Percentiles rank a stretch among this genome's conserved stretches.
phyloP scores from a whole-genome alignment of 352 stramenopile species.

The Peronospora farinosa region DNA sequence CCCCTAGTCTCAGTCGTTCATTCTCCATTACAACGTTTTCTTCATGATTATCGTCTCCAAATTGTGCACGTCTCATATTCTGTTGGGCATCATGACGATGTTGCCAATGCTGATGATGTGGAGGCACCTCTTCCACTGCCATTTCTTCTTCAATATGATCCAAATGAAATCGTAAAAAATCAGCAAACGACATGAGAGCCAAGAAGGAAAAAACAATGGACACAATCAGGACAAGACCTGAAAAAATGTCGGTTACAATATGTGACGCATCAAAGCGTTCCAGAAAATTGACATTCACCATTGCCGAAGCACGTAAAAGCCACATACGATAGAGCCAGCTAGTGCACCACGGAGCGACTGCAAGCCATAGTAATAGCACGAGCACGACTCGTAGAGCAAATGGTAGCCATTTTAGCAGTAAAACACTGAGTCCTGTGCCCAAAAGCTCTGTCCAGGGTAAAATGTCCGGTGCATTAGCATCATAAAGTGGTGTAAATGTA shows the following conservation, averaged over 20 bases:
- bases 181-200: conserved; percentile 91
- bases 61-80: conserved; percentile 10
- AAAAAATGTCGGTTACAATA: conserved; percentile 82
- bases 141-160: conserved; percentile 74
- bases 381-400: conserved; percentile 69
- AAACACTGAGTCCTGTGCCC: conserved; percentile 69
- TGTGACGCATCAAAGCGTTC: conserved; percentile 69
- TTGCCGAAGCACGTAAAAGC: conserved; percentile 81
- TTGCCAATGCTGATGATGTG: conserved; percentile 20
- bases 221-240: conserved; percentile 85
- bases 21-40: conserved; percentile 12
- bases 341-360: conserved; percentile 85
- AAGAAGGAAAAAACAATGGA: conserved; percentile 93
- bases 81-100: conserved; percentile 19
- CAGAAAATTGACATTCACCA: conserved; percentile 81
- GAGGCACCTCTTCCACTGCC: conserved; percentile 29
- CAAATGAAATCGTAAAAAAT: conserved; percentile 89
- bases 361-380: conserved; percentile 81
- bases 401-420: conserved; percentile 86
- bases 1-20: conserved; percentile 26
- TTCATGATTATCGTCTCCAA: conserved; percentile 20
- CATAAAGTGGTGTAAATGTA: conserved; percentile 90
- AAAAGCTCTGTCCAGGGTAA: conserved; percentile 86
- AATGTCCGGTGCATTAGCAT: conserved; percentile 74
- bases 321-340: conserved; percentile 93